Percentiles rank a stretch among this genome's conserved stretches.
Evolutionary conservation across 352 stramenopile species (phyloP).

Genomic region (Globisporangium megalacanthum): DNA sequence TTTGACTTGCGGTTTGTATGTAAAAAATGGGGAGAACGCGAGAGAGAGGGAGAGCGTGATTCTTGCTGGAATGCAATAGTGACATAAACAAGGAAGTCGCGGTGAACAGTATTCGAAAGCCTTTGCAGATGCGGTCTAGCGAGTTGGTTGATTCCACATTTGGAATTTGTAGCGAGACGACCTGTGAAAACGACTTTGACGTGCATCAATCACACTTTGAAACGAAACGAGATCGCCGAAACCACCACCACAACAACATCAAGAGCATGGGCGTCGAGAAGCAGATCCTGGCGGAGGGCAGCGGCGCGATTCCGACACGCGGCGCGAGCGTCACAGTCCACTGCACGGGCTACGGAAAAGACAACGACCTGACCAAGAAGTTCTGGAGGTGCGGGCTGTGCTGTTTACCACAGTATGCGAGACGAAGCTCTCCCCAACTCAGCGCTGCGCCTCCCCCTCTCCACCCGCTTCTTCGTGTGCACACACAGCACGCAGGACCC

Average conservation of each 20-base stretch:
- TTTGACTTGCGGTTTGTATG: conserved; percentile 1
- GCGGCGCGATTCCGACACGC: conserved; percentile 46
- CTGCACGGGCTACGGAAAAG: conserved; percentile 79
- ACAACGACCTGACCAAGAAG: conserved; percentile 67
- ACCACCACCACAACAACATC: not conserved
- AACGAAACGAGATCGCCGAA: not conserved
- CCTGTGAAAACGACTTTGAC: no score
- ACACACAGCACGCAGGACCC: conserved; percentile 87
- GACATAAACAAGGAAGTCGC: no score
- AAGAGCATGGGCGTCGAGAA: conserved; percentile 59
- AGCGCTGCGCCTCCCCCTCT: not conserved
- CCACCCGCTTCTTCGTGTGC: not conserved
- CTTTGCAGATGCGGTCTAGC: no score
- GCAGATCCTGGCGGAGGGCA: conserved; percentile 46
- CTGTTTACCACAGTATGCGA: not conserved
- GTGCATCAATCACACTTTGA: not conserved
- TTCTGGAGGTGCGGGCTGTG: conserved; percentile 86
- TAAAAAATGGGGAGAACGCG: no score
- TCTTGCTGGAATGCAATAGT: no score
- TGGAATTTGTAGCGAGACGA: conserved; percentile 3
- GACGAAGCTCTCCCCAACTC: no score
- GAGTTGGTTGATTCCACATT: not conserved
- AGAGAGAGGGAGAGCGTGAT: no score
- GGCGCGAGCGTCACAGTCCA: conserved; percentile 73
- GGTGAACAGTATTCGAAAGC: no score